Base-by-base conservation (phyloP, 2,329 filamentous ascomycete species). In the Aspergillus costaricaensis region DNA sequence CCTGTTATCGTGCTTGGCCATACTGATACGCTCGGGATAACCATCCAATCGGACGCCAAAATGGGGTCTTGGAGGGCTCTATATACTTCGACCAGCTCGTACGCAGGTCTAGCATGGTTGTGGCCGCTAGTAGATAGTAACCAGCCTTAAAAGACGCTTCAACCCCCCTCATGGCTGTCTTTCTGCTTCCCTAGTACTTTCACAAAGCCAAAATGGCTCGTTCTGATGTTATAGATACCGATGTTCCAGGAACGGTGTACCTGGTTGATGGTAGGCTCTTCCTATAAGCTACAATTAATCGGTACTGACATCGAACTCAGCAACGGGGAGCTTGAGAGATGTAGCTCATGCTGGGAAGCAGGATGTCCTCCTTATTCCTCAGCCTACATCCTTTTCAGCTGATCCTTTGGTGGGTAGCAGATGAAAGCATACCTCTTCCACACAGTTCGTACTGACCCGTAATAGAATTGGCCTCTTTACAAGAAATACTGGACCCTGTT, bases 401-500 rank as follows among this genome's bases (percentile, higher is more conserved):
- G 73, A 76, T 59, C 73, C 73, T 30, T 43, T 76, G 38, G 70
- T 70, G 62, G 14, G 53, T 36, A 55, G 57, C 2, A 43, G 32
- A 10, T 36, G 9, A 14, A 15, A 10, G 1, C 2, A 23, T 2
- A 1, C 54, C 51, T 12, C 7, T 27, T 30, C 21, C 6, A 8
- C 19, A 7, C 7, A 17, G 44, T 57, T n/a, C 12, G 6, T 30
- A 19, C 53, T 55, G n/a, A 27, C 48, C 4, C 15, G 10, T 15
- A 3, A 1, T 36, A 72, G 70, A 72, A 74, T 27, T 78, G 76
- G 76, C 57, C 70, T 10, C 68, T 59, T 47, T 66, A 61, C 54
- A 78, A 79, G 62, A 79, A 79, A 48, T 72, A 73, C 61, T 79
- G 75, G 64, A 74, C 75, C 10, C 68, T 79, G 1, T 75, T 77